Conservation (phyloP, 192 early-diverging fungal genomes). For the Podila epicladia region DNA sequence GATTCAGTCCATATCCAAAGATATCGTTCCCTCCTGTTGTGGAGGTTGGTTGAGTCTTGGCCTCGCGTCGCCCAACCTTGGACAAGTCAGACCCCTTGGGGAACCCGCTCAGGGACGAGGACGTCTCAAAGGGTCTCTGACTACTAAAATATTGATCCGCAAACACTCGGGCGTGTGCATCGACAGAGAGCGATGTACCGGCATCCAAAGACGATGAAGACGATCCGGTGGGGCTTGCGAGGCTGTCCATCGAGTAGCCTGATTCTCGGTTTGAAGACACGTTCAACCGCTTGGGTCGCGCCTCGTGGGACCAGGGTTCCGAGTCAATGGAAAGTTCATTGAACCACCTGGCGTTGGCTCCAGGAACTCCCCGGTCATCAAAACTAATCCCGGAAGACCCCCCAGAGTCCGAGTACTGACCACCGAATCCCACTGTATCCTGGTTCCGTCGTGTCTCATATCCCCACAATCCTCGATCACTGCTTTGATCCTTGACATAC, state of each 20-base stretch:
- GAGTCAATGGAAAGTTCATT: background rate
- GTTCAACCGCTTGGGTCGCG: background rate
- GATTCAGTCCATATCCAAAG: conserved; percentile 40
- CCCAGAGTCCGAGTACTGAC: background rate
- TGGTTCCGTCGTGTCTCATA: background rate
- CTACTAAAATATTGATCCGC: conserved; percentile 42
- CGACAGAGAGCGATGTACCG: conserved; percentile 11
- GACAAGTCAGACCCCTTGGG: background rate
- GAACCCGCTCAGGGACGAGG: conserved; percentile 1
- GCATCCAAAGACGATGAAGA: conserved; percentile 20
- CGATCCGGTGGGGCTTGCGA: conserved; percentile 23
- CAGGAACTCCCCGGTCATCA: background rate
- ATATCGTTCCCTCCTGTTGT: background rate
- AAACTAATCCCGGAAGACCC: background rate
- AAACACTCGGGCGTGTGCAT: conserved; percentile 33
- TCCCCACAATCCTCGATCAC: conserved; percentile 27
- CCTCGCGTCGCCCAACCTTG: background rate
- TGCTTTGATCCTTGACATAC: background rate
- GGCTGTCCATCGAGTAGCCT: conserved; percentile 11
- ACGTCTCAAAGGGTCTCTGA: conserved; percentile 26
- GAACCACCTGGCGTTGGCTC: background rate
- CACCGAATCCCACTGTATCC: background rate
- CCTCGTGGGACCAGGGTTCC: background rate
- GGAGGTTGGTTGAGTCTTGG: background rate
- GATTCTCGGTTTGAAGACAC: background rate